Conservation (phyloP, 345 rosid species). For the Corymbia maculata region DNA sequence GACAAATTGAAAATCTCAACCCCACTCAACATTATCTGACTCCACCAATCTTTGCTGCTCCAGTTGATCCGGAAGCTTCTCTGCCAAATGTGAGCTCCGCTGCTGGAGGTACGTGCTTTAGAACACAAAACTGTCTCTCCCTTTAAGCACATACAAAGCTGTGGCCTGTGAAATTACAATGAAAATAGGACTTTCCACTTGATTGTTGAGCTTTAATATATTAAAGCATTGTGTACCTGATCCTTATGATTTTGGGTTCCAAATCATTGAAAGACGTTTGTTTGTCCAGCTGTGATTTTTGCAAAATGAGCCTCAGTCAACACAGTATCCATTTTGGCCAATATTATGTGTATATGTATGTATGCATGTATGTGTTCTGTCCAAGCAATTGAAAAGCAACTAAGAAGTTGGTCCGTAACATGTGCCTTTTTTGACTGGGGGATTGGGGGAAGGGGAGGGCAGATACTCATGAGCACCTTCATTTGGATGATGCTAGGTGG, state of each 20-base stretch:
- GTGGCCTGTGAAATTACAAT: not conserved
- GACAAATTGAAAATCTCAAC: not conserved
- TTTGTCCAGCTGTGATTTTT: not conserved
- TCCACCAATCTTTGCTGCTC: fast-evolving
- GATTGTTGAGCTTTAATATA: not conserved
- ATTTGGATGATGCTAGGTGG: not conserved
- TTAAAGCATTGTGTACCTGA: not conserved
- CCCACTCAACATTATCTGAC: not conserved
- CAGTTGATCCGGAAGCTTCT: not conserved
- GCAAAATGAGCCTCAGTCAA: not conserved
- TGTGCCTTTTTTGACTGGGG: not conserved
- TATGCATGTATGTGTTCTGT: not conserved
- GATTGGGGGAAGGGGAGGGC: not conserved
- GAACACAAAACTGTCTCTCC: not conserved
- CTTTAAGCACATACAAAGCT: not conserved
- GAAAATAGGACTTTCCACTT: not conserved
- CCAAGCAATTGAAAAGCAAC: not conserved
- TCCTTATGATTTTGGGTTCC: not conserved
- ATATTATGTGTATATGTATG: not conserved
- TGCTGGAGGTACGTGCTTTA: not conserved
- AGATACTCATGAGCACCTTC: not conserved
- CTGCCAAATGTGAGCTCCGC: fast-evolving
- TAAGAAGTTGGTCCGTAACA: not conserved
- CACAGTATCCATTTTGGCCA: not conserved
- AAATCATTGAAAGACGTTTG: not conserved